A percentile compares a stretch with the other conserved stretches of the same genome.
Conservation (phyloP, 768 basidiomycete species). For the Pleurotus tuoliensis region DNA sequence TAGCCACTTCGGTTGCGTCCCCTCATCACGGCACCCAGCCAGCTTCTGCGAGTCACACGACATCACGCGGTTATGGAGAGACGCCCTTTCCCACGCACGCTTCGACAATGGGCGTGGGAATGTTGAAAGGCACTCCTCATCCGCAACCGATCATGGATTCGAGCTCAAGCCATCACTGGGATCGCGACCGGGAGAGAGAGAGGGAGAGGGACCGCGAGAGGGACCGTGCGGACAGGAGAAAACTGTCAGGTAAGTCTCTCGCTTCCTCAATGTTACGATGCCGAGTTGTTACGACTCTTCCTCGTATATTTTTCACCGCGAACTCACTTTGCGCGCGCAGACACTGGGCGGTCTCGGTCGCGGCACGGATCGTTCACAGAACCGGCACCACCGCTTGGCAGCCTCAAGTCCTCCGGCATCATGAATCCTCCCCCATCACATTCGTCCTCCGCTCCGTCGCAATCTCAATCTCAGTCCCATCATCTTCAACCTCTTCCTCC, state of each 20-base stretch:
- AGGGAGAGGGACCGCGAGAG: not conserved
- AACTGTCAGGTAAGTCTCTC: not conserved
- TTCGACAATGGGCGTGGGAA: conserved; percentile 12
- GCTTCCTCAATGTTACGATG: not conserved
- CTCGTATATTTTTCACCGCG: not conserved
- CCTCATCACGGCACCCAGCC: conserved; percentile 5
- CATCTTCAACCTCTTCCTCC: not conserved
- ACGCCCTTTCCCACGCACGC: conserved; percentile 4
- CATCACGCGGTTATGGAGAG: not conserved
- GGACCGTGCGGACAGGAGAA: not conserved
- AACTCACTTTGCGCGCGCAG: not conserved
- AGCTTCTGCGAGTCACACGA: not conserved
- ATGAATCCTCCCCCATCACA: conserved; percentile 3
- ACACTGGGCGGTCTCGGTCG: conserved; percentile 16
- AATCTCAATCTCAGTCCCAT: not conserved
- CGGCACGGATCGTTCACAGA: conserved; percentile 8
- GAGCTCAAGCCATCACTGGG: conserved; percentile 16
- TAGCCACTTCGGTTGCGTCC: conserved; percentile 1
- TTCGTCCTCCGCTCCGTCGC: conserved; percentile 4
- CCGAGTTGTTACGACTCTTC: not conserved
- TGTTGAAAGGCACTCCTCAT: conserved; percentile 14
- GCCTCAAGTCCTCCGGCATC: conserved; percentile 2
- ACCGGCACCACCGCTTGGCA: conserved; percentile 4
- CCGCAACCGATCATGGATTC: conserved; percentile 21
- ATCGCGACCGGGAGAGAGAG: conserved; percentile 16